Percentiles rank a stretch among this genome's conserved stretches.
These are phyloP conservation scores for Cercospora beticola DNA, from an alignment of 2,329 filamentous ascomycete species.

Conservation along the genomic window DNA sequence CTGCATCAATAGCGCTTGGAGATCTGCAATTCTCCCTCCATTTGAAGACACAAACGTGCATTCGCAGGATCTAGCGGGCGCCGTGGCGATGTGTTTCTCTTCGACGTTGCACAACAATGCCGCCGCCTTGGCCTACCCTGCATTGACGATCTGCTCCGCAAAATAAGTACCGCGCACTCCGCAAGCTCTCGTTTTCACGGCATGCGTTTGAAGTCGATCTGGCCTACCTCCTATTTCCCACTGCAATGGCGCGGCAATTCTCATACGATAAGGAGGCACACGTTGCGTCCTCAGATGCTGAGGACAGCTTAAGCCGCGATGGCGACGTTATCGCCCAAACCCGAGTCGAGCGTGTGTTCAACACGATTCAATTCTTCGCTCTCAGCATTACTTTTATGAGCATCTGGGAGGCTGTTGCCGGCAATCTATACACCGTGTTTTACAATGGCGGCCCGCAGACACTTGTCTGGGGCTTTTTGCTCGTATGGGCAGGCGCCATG, in stretches of 20 bases:
- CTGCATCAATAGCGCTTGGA: background rate
- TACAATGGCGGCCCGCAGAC: conserved; percentile 31
- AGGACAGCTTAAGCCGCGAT: background rate
- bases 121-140: background rate
- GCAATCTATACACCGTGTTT: conserved; percentile 27
- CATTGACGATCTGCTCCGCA: background rate
- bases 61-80: background rate
- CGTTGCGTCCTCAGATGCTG: conserved; percentile 1
- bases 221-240: background rate
- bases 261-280: conserved; percentile 10
- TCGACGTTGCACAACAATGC: background rate
- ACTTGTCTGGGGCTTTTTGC: conserved; percentile 29
- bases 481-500: conserved; percentile 29
- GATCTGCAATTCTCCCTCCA: background rate
- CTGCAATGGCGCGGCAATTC: background rate
- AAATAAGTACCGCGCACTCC: background rate
- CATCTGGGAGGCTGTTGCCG: conserved; percentile 30
- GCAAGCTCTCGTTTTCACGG: background rate
- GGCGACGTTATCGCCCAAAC: conserved; percentile 20
- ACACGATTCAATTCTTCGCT: conserved; percentile 29
- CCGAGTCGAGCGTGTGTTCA: conserved; percentile 28
- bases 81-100: background rate
- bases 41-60: background rate
- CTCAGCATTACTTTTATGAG: conserved; percentile 31
- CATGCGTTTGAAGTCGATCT: background rate